Evolutionary conservation across 2,329 filamentous ascomycete species (phyloP).

Genomic region (Neopestalotiopsis clavispora): DNA sequence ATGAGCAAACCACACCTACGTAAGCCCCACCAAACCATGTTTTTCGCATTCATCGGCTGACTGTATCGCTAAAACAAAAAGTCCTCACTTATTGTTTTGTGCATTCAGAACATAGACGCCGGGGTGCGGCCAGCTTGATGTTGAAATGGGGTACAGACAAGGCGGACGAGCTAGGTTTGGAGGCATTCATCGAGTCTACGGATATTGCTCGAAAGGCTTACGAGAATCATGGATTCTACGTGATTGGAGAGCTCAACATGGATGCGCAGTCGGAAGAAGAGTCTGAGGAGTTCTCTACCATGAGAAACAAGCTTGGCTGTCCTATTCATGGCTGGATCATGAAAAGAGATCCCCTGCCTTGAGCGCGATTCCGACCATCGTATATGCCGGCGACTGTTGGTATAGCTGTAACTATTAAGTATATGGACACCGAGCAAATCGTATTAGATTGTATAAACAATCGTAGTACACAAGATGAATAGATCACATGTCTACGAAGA

Average conservation of each 20-base stretch:
- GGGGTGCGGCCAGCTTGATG: conserved; percentile 23
- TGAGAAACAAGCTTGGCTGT: neutral
- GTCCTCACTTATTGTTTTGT: conserved; percentile 18
- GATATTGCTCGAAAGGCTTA: conserved; percentile 18
- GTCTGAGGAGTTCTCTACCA: neutral
- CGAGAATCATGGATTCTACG: conserved; percentile 37
- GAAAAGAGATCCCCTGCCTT: neutral
- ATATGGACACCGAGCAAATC: too few species aligned
- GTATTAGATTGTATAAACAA: too few species aligned
- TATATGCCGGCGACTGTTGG: too few species aligned
- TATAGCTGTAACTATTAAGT: too few species aligned
- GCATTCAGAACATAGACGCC: conserved; percentile 21
- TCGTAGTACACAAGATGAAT: too few species aligned
- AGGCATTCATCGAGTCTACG: conserved; percentile 22
- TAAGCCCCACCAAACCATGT: neutral
- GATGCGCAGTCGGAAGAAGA: neutral
- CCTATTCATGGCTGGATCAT: neutral
- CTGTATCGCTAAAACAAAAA: neutral
- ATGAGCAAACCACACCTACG: conserved; percentile 24
- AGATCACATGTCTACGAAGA: too few species aligned
- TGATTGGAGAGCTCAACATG: neutral
- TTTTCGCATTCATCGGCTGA: neutral
- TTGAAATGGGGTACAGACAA: conserved; percentile 19
- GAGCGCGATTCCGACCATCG: too few species aligned
- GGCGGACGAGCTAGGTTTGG: conserved; percentile 20